A percentile compares a stretch with the other conserved stretches of the same genome.
Conservation (phyloP, 1,284 basidiomycete genomes). For the Sporisorium reilianum region DNA sequence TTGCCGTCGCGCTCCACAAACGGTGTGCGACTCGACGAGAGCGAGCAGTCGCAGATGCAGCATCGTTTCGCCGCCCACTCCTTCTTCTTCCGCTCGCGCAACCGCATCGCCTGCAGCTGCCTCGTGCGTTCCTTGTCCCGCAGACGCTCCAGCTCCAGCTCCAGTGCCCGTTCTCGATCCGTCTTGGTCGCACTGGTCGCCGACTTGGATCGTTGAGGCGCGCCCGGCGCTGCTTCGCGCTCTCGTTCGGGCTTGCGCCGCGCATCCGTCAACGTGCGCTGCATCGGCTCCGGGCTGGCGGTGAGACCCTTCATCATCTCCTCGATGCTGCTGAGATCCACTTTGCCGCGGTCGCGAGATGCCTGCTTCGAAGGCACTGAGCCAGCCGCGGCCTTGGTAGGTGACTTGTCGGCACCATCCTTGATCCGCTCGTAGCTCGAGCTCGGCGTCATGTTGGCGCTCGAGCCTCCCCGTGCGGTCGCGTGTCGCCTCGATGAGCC, state of each 20-base stretch:
- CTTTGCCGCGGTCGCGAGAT: conserved; percentile 14
- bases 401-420: conserved; percentile 5
- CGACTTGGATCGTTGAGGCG: conserved; percentile 8
- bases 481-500: conserved; percentile 3
- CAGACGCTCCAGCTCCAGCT: conserved; percentile 37
- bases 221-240: neutral
- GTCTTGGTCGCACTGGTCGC: conserved; percentile 14
- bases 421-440: conserved; percentile 49
- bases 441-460: conserved; percentile 50
- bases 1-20: conserved; percentile 60
- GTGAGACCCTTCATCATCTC: conserved; percentile 54
- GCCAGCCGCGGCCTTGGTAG: neutral
- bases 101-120: conserved; percentile 33
- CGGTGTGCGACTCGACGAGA: conserved; percentile 47
- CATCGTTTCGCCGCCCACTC: conserved; percentile 45
- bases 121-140: conserved; percentile 36
- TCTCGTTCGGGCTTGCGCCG: neutral
- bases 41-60: conserved; percentile 54
- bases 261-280: conserved; percentile 16
- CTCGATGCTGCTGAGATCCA: conserved; percentile 54
- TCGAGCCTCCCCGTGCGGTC: neutral
- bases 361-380: conserved; percentile 6
- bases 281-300: conserved; percentile 26
- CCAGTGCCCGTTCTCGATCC: conserved; percentile 29
- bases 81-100: conserved; percentile 36